Base-by-base conservation (phyloP, 2,329 filamentous ascomycete species). In the Epichloe glyceriae region DNA sequence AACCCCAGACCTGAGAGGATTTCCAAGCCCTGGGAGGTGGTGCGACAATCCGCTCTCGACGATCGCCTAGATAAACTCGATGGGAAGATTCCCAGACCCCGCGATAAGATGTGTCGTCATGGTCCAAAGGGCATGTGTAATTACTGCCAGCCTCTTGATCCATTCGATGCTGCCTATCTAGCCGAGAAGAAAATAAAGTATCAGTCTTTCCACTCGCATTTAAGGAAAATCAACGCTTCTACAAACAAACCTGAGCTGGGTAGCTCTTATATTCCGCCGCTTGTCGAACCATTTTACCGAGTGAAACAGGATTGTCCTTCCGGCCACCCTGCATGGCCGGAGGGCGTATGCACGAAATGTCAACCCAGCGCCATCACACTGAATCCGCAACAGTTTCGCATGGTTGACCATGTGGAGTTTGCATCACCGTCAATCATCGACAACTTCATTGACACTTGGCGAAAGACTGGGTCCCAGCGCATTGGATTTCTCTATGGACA, bases 171-270 rank as follows among this genome's bases (percentile, higher is more conserved):
- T n/a, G 82, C 82, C 51, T 96, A 96, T 61, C 77, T 98, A 17
- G 80, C 81, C 33, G 91, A 98, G 60, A 94, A 91, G 75, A 96
- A 96, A 76, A 96, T 98, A 76, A 98, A 98, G 68, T 95, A 98
- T 67, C 76, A 93, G 30, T 97, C 93, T 0, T 96, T 97, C 70
- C 93, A 98, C 68, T 86, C 90, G 4, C 84, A 97, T 65, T 76
- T 98, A 44, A 83, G 90, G 57, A 98, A 98, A 67, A 84, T 95
- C 68, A 98, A 98, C 70, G 84, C 89, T 14, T 86, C 88, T 14
- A 97, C 94, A 56, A 98, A 98, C 71, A 96, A 95, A 66, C 87
- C 91, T 34, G 91, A 98, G 68, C 78, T 88, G 1, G 90, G 88
- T 52, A 90, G 82, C 66, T 97, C 93, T 6, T 98, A 93, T 65